Percentiles rank a stretch among this genome's conserved stretches.
phyloP scores from a whole-genome alignment of 2,329 filamentous ascomycete species.

The Penicillium palitans region DNA sequence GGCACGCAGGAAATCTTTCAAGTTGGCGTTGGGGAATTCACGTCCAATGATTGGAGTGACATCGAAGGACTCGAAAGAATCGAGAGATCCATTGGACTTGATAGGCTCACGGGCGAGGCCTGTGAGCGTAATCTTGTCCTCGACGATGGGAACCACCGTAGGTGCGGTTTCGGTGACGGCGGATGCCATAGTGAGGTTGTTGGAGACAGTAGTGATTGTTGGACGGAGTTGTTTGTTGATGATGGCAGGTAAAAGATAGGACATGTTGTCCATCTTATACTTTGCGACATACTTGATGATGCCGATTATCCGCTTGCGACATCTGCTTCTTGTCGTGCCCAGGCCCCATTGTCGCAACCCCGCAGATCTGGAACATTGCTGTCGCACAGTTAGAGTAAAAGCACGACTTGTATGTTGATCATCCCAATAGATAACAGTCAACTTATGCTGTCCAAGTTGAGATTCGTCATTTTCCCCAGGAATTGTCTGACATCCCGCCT shows the following conservation, averaged over 20 bases:
- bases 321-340: neutral
- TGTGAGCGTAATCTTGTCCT: conserved; percentile 18
- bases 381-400: conserved; percentile 6
- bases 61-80: conserved; percentile 50
- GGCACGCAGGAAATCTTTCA: conserved; percentile 51
- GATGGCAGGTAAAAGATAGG: neutral
- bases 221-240: neutral
- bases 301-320: conserved; percentile 4
- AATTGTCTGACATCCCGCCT: conserved; percentile 19
- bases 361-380: conserved; percentile 3
- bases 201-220: neutral
- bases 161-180: conserved; percentile 22
- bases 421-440: neutral
- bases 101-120: conserved; percentile 33
- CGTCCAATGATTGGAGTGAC: conserved; percentile 54
- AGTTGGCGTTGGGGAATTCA: conserved; percentile 47
- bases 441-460: neutral
- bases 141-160: conserved; percentile 18
- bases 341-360: neutral
- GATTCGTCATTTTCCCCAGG: conserved; percentile 11
- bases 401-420: conserved; percentile 1
- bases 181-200: conserved; percentile 20
- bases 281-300: neutral
- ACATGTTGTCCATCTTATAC: neutral
- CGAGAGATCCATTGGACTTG: conserved; percentile 42